These are phyloP conservation scores for Fusarium armeniacum DNA, from an alignment of 2,329 filamentous ascomycete species.

Conservation along the genomic window DNA sequence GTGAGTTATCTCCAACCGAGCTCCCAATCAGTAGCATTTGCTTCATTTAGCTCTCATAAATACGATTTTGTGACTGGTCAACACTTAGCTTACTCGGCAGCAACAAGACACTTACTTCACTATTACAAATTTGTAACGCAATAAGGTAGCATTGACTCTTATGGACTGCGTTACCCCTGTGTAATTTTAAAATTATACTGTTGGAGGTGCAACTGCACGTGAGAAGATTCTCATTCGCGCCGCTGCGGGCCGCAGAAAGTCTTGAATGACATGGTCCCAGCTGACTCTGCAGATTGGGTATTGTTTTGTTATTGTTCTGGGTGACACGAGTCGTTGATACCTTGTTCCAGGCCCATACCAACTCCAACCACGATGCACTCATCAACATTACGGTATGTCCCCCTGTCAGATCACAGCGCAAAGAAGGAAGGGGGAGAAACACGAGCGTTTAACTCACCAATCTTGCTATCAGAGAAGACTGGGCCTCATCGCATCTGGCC, in stretches of 20 bases:
- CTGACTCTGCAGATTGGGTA: slow-evolving; percentile 18
- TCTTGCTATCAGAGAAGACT: slow-evolving; percentile 37
- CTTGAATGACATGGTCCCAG: slow-evolving; percentile 20
- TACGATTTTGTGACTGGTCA: slow-evolving; percentile 15
- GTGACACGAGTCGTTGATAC: slow-evolving; percentile 23
- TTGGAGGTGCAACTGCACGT: slow-evolving; percentile 26
- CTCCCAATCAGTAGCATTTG: slow-evolving; percentile 10
- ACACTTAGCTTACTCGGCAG: neutral
- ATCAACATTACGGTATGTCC: slow-evolving; percentile 10
- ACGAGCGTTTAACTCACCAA: slow-evolving; percentile 50
- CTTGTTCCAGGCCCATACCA: slow-evolving; percentile 10
- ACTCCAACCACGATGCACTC: slow-evolving; percentile 1
- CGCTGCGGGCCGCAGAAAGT: slow-evolving; percentile 28
- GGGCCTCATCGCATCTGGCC: slow-evolving; percentile 37
- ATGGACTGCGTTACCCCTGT: slow-evolving; percentile 44
- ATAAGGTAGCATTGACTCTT: slow-evolving; percentile 40
- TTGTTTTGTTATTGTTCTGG: slow-evolving; percentile 14
- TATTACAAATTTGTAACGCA: slow-evolving; percentile 18
- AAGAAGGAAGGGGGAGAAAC: neutral
- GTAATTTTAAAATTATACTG: slow-evolving; percentile 47
- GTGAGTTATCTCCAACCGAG: neutral
- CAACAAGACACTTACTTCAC: slow-evolving; percentile 15
- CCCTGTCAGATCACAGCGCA: slow-evolving; percentile 20
- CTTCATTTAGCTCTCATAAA: slow-evolving; percentile 15
- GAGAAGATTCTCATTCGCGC: slow-evolving; percentile 38